phyloP scores from a whole-genome alignment of 192 early-diverging fungal genomes.

The Coemansia sp. region DNA sequence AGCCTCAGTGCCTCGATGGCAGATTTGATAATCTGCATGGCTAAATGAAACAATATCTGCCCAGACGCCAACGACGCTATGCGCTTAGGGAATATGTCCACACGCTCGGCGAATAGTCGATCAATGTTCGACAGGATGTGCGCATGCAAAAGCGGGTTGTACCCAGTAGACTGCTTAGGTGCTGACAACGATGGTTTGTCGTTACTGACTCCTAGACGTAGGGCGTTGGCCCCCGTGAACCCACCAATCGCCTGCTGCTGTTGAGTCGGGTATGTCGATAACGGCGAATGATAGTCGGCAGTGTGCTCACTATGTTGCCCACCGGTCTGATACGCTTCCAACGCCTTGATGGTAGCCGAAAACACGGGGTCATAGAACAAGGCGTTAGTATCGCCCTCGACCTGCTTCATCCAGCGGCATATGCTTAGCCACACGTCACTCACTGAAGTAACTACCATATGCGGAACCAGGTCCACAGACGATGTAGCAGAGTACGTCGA shows the following conservation, averaged over 20 bases:
- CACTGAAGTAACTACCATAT: not conserved
- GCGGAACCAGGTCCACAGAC: not conserved
- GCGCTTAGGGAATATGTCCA: slow-evolving; percentile 47
- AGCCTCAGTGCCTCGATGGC: slow-evolving; percentile 37
- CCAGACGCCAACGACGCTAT: slow-evolving; percentile 32
- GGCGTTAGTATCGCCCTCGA: slow-evolving; percentile 49
- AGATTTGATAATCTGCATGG: slow-evolving; percentile 49
- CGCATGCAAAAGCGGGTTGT: slow-evolving; percentile 23
- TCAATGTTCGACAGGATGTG: slow-evolving; percentile 57
- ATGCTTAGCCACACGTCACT: slow-evolving; percentile 50
- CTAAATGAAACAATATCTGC: slow-evolving; percentile 40
- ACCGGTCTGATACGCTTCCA: slow-evolving; percentile 9
- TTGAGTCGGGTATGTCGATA: slow-evolving; percentile 3
- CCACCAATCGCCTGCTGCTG: slow-evolving; percentile 2
- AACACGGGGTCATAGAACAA: slow-evolving; percentile 52
- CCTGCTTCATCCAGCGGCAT: slow-evolving; percentile 48
- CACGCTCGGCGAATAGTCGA: slow-evolving; percentile 54
- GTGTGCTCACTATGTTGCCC: not conserved
- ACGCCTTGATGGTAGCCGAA: slow-evolving; percentile 32
- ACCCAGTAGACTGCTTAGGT: not conserved
- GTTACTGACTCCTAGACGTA: not conserved
- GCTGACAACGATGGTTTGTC: not conserved
- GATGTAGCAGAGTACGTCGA: slow-evolving; percentile 2
- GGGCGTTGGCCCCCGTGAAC: slow-evolving; percentile 11
- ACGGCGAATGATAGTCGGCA: not conserved